These are phyloP conservation scores for Brassica cretica DNA, from an alignment of 345 rosid genomes.

Conservation along the genomic window DNA sequence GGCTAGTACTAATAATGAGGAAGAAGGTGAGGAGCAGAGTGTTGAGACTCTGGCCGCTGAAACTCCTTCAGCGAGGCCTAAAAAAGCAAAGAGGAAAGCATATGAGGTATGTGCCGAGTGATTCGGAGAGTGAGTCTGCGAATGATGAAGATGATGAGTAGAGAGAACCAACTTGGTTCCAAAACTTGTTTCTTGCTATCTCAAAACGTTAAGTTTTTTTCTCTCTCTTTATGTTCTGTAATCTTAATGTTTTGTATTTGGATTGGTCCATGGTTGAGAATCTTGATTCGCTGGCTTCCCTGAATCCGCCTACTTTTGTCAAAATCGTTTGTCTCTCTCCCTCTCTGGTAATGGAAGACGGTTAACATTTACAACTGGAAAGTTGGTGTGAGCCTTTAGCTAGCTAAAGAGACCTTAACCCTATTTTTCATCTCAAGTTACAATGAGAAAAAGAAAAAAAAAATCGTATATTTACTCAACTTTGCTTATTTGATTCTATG, in stretches of 20 bases:
- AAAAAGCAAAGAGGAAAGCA: constrained; percentile 53
- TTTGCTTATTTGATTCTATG: background rate
- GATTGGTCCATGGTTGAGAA: constrained; percentile 14
- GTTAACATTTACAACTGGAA: constrained; percentile 10
- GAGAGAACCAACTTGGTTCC: constrained; percentile 7
- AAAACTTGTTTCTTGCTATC: background rate
- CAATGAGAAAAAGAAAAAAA: too few species aligned
- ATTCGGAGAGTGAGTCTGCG: constrained; percentile 57
- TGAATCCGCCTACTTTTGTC: background rate
- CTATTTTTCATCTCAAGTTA: too few species aligned
- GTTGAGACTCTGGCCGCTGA: constrained; percentile 7
- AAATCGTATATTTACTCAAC: background rate
- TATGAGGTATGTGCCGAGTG: constrained; percentile 64
- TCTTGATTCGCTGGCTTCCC: constrained; percentile 2
- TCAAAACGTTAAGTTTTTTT: background rate
- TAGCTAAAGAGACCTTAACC: constrained; percentile 10
- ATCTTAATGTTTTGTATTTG: background rate
- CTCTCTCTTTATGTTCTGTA: too few species aligned
- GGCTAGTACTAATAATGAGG: constrained; percentile 53
- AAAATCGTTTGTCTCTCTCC: constrained; percentile 3
- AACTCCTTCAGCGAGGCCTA: constrained; percentile 55
- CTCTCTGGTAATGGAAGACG: background rate
- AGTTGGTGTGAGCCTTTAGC: constrained; percentile 2
- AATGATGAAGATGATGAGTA: constrained; percentile 47
- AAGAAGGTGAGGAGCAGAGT: constrained; percentile 34